Evolutionary conservation across 768 basidiomycete genomes (phyloP).

Genomic region (Symmetrospora coprosmae): DNA sequence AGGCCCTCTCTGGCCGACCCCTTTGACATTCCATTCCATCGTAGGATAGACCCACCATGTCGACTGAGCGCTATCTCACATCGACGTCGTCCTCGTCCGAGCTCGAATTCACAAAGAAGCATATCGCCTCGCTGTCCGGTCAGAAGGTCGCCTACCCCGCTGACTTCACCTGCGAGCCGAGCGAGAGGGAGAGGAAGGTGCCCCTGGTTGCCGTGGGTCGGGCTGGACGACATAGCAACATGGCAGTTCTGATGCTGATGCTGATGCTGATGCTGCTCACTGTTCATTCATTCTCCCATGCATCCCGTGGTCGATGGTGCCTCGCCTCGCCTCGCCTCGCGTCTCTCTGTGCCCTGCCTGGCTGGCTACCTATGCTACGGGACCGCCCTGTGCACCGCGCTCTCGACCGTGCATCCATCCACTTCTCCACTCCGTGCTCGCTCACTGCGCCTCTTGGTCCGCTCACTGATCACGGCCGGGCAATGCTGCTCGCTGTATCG

Average conservation of each 20-base stretch:
- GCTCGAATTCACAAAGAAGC: conserved; percentile 18
- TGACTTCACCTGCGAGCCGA: not conserved
- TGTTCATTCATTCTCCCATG: no score
- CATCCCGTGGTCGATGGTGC: no score
- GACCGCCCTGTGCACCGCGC: no score
- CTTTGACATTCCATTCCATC: no score
- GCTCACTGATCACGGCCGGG: not conserved
- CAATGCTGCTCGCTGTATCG: not conserved
- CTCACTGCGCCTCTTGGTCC: not conserved
- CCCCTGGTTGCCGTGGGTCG: not conserved
- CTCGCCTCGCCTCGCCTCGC: no score
- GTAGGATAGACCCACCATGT: no score
- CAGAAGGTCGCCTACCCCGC: not conserved
- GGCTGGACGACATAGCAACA: not conserved
- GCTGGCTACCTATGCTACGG: no score
- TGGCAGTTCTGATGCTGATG: not conserved
- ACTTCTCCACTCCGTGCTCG: not conserved
- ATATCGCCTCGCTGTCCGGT: not conserved
- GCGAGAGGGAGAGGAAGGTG: conserved; percentile 16
- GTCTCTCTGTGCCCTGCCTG: no score
- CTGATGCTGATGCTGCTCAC: no score
- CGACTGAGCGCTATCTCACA: conserved; percentile 8
- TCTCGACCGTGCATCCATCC: no score
- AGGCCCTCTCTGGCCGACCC: no score
- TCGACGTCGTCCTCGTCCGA: not conserved